phyloP scores from a whole-genome alignment of 768 basidiomycete species.

The Postia placenta region DNA sequence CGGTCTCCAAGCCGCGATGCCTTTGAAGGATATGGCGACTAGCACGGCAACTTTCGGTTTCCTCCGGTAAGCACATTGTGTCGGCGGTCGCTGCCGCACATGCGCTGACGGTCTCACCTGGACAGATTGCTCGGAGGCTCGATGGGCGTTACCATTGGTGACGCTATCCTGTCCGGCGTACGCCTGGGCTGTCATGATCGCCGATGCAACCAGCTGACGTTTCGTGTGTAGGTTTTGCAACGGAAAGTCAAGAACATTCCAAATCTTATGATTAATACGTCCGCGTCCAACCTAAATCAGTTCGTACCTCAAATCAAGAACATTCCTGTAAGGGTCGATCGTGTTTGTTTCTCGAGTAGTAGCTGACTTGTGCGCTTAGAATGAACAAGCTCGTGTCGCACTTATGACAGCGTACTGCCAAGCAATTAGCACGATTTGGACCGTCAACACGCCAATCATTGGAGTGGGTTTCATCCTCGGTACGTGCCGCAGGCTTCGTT shows the following conservation, averaged over 20 bases:
- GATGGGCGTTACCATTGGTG: conserved; percentile 66
- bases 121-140: conserved; percentile 68
- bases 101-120: conserved; percentile 5
- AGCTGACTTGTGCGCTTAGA: conserved; percentile 25
- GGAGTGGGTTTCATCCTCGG: conserved; percentile 44
- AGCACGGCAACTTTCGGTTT: conserved; percentile 68
- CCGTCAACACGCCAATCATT: conserved; percentile 53
- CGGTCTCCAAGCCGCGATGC: conserved; percentile 83
- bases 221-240: conserved; percentile 2
- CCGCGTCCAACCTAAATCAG: conserved; percentile 37
- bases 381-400: conserved; percentile 39
- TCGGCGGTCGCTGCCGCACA: neutral
- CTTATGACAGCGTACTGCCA: conserved; percentile 58
- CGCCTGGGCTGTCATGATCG: neutral
- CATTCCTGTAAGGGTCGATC: conserved; percentile 34
- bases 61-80: conserved; percentile 40
- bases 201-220: too few relatives aligned
- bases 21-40: conserved; percentile 81
- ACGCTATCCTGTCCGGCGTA: conserved; percentile 63
- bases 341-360: neutral
- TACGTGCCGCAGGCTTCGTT: conserved; percentile 9
- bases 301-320: conserved; percentile 38
- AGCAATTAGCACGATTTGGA: conserved; percentile 60
- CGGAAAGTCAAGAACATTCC: conserved; percentile 35
- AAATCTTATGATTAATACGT: conserved; percentile 34